Conservation (phyloP, 495 filamentous ascomycete species). For the Neurospora tetraspora region DNA sequence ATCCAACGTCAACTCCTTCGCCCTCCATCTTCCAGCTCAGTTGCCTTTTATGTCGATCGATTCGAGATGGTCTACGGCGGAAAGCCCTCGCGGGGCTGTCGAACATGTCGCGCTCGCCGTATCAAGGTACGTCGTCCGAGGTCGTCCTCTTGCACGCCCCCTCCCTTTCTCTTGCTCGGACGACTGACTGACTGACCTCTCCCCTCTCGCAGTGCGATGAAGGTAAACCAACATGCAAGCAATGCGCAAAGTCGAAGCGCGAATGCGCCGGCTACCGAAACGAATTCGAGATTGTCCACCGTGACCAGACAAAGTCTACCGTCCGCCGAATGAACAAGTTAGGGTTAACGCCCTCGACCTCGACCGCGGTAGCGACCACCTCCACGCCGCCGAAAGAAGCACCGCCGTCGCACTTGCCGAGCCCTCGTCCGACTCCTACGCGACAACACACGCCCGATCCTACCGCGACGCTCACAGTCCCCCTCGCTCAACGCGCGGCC, state of each 20-base stretch:
- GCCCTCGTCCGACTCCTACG: background rate
- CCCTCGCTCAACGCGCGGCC: constrained; percentile 38
- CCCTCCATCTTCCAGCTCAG: background rate
- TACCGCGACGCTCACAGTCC: constrained; percentile 15
- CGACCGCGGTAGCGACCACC: no score
- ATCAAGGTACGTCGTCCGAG: constrained; percentile 54
- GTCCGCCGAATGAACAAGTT: constrained; percentile 34
- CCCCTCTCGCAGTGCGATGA: constrained; percentile 49
- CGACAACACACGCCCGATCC: constrained; percentile 1
- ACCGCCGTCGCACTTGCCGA: background rate
- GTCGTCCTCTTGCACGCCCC: no score
- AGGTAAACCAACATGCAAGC: constrained; percentile 53
- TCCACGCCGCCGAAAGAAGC: no score
- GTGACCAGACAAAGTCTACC: constrained; percentile 52
- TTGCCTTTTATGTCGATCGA: constrained; percentile 1
- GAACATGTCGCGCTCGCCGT: constrained; percentile 57
- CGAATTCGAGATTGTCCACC: constrained; percentile 58
- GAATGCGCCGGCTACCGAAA: constrained; percentile 57
- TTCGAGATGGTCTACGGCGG: constrained; percentile 59
- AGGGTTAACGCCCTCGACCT: background rate
- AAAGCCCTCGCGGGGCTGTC: constrained; percentile 61
- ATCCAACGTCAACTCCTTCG: background rate
- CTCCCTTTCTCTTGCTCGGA: background rate
- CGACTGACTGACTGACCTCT: background rate
- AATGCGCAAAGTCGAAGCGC: constrained; percentile 55